A percentile compares a stretch with the other conserved stretches of the same genome.
phyloP scores from a whole-genome alignment of 148 eudicot genomes.

The Cornus suecica region DNA sequence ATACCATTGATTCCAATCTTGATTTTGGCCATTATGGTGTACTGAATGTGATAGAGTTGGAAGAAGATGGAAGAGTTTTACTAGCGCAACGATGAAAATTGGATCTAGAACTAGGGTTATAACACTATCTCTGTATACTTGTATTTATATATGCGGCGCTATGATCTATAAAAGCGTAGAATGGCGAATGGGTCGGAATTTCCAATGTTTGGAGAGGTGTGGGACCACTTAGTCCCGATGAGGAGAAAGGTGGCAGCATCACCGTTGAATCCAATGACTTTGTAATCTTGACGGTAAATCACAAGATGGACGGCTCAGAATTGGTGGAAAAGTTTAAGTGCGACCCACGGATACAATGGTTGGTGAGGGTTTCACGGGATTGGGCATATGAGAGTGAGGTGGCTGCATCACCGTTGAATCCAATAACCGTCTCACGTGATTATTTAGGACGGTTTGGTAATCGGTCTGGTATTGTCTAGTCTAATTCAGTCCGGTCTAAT shows the following conservation, averaged over 20 bases:
- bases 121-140: too few relatives aligned
- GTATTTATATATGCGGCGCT: constrained; percentile 2
- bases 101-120: neutral
- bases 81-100: neutral
- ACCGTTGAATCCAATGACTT: neutral
- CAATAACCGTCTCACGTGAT: too few relatives aligned
- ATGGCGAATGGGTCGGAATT: neutral
- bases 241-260: neutral
- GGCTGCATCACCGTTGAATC: too few relatives aligned
- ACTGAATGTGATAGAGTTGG: neutral
- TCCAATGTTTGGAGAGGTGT: constrained; percentile 1
- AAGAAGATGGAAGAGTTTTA: neutral
- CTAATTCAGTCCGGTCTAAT: too few relatives aligned
- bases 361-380: too few relatives aligned
- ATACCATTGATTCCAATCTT: constrained; percentile 69
- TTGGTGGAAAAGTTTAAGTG: neutral
- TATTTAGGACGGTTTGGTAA: too few relatives aligned
- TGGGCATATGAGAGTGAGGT: too few relatives aligned
- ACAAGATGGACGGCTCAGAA: neutral
- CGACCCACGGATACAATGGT: too few relatives aligned
- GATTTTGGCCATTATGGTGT: constrained; percentile 36
- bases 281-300: neutral
- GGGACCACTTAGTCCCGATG: neutral
- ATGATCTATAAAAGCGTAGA: neutral
- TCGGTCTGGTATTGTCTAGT: too few relatives aligned